These are phyloP conservation scores for Aspergillus fischeri DNA, from an alignment of 2,329 filamentous ascomycete species.

Conservation along the genomic window DNA sequence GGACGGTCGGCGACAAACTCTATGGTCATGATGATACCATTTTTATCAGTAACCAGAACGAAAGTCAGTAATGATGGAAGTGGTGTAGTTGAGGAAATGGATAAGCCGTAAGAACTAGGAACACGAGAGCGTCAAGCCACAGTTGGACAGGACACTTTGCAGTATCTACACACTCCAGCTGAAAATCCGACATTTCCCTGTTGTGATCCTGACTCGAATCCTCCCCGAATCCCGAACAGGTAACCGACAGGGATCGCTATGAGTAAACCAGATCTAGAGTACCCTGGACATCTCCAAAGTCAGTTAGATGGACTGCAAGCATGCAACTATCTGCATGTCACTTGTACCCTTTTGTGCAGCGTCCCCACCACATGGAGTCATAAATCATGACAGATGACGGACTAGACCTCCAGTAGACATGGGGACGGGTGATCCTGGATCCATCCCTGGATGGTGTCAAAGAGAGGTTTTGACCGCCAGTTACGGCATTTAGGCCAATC, in stretches of 20 bases:
- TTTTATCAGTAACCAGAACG: neutral
- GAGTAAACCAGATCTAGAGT: neutral
- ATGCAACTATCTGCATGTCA: neutral
- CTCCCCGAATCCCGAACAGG: slow-evolving; percentile 9
- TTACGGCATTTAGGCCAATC: slow-evolving; percentile 7
- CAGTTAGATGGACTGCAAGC: neutral
- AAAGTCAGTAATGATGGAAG: neutral
- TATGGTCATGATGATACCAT: slow-evolving; percentile 1
- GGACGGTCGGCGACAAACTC: neutral
- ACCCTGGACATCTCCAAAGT: neutral
- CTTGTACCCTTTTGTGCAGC: neutral
- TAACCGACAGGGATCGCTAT: neutral
- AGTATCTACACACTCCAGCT: neutral
- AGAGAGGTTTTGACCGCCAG: slow-evolving; percentile 8
- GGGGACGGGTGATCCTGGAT: neutral
- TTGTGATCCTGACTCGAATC: slow-evolving; percentile 6
- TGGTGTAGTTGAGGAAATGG: neutral
- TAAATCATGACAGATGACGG: neutral
- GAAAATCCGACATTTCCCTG: neutral
- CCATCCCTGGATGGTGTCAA: neutral
- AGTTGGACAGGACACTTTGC: neutral
- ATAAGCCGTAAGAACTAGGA: slow-evolving; percentile 7
- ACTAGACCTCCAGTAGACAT: neutral
- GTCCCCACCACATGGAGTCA: neutral
- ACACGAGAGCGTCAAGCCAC: slow-evolving; percentile 17